Evolutionary conservation across 306 rosid species (phyloP).

Genomic region (Citrullus amarus): DNA sequence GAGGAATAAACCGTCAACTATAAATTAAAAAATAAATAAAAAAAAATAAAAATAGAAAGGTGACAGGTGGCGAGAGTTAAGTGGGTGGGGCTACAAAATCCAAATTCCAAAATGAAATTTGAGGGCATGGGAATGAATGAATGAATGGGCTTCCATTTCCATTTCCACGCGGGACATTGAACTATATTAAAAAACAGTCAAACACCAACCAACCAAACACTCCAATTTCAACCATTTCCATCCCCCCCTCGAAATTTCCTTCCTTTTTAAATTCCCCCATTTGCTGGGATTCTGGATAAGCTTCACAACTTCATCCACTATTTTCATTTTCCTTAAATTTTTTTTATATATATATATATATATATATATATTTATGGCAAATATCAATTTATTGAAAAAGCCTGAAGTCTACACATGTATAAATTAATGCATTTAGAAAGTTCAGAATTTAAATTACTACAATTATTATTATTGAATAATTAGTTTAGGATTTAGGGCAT

Average conservation of each 20-base stretch:
- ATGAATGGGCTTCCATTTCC: background rate
- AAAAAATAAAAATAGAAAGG: background rate
- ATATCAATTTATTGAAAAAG: too few species aligned
- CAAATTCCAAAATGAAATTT: background rate
- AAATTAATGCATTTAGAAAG: too few species aligned
- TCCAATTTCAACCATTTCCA: background rate
- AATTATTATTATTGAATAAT: too few species aligned
- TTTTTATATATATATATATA: background rate
- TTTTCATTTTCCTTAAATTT: background rate
- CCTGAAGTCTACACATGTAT: too few species aligned
- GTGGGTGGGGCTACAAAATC: constrained; percentile 1
- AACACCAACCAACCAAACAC: background rate
- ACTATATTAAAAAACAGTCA: background rate
- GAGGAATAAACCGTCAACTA: background rate
- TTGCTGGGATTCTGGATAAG: constrained; percentile 9
- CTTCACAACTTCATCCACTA: background rate
- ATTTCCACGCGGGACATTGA: background rate
- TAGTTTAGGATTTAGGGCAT: too few species aligned
- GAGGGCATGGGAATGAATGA: background rate
- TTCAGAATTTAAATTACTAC: too few species aligned
- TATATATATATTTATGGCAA: too few species aligned
- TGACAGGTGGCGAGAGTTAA: background rate
- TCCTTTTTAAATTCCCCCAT: background rate
- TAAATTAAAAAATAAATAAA: background rate
- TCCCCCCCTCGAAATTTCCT: background rate